A percentile compares a stretch with the other conserved stretches of the same genome.
Evolutionary conservation across 2,329 filamentous ascomycete genomes (phyloP).

Genomic region (Alternaria tenuissima): DNA sequence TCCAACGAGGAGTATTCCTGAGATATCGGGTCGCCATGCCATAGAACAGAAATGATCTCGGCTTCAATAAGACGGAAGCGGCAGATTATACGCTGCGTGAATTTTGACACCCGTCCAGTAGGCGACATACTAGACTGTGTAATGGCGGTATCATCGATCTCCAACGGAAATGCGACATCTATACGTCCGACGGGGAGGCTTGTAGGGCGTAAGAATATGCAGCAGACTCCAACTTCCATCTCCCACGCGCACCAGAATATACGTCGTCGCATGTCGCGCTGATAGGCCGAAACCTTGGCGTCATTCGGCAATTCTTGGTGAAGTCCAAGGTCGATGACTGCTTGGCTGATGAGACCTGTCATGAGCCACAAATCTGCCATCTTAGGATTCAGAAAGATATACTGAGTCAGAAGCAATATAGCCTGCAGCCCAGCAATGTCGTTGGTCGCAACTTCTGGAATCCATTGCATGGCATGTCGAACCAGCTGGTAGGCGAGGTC

Average conservation of each 20-base stretch:
- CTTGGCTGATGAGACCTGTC: conserved; percentile 48
- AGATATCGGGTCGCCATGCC: conserved; percentile 43
- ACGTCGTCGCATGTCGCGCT: conserved; percentile 50
- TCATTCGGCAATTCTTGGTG: conserved; percentile 49
- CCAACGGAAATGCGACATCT: conserved; percentile 43
- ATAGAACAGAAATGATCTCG: conserved; percentile 44
- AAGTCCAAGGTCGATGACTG: conserved; percentile 47
- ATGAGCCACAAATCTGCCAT: conserved; percentile 50
- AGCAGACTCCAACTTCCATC: conserved; percentile 49
- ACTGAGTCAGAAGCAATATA: conserved; percentile 47
- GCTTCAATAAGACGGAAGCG: conserved; percentile 46
- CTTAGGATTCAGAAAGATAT: conserved; percentile 48
- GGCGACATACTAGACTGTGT: conserved; percentile 37
- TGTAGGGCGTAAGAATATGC: conserved; percentile 43
- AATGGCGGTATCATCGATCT: conserved; percentile 47
- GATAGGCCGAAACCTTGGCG: conserved; percentile 33
- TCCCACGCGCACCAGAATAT: conserved; percentile 51
- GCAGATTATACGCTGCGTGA: conserved; percentile 47
- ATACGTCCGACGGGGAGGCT: conserved; percentile 42
- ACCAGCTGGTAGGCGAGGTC: conserved; percentile 44
- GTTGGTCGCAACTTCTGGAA: conserved; percentile 48
- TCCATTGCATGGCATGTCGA: conserved; percentile 48
- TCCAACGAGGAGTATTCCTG: conserved; percentile 34
- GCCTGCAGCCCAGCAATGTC: conserved; percentile 47
- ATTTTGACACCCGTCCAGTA: conserved; percentile 44